phyloP scores from a whole-genome alignment of 371 early-diverging fungal species.

The Mortierella sp. region DNA sequence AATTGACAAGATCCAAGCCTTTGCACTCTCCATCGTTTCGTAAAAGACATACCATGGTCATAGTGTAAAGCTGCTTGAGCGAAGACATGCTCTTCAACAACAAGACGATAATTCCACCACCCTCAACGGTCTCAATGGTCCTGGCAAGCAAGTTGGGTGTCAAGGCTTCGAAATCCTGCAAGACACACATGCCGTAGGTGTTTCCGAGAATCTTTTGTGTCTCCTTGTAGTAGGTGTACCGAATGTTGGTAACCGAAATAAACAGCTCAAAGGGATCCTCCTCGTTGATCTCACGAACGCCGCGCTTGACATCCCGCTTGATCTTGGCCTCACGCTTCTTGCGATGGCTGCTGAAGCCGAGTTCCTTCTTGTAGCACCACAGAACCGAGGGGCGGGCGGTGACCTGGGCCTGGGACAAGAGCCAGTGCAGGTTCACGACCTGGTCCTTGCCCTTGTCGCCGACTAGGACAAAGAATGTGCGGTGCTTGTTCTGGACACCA shows the following conservation, averaged over 20 bases:
- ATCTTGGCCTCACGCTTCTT: conserved; percentile 97
- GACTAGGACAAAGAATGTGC: conserved; percentile 97
- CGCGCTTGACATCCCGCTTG: conserved; percentile 91
- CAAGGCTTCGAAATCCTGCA: conserved; percentile 99
- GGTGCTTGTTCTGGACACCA: conserved; percentile 90
- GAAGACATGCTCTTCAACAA: conserved; percentile 95
- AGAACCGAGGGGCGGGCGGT: conserved; percentile 93
- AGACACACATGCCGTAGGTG: conserved; percentile 98
- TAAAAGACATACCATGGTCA: conserved; percentile 87
- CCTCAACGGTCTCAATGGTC: conserved; percentile 99
- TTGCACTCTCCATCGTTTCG: neutral
- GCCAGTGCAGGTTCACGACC: conserved; percentile 96
- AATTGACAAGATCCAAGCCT: conserved; percentile 9
- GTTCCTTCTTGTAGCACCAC: conserved; percentile 99
- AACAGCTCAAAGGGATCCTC: conserved; percentile 98
- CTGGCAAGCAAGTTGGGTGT: conserved; percentile 98
- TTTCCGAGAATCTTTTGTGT: conserved; percentile 98
- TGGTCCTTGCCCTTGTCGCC: conserved; percentile 97
- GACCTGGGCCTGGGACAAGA: conserved; percentile 94
- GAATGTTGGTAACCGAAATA: conserved; percentile 93
- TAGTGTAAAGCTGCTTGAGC: conserved; percentile 95
- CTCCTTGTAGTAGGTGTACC: conserved; percentile 99
- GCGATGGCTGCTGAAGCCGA: conserved; percentile 95
- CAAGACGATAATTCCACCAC: conserved; percentile 98
- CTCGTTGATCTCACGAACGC: conserved; percentile 89